Evolutionary conservation across 2,329 filamentous ascomycete genomes (phyloP).

Genomic region (Teratosphaeria epicoccoides): DNA sequence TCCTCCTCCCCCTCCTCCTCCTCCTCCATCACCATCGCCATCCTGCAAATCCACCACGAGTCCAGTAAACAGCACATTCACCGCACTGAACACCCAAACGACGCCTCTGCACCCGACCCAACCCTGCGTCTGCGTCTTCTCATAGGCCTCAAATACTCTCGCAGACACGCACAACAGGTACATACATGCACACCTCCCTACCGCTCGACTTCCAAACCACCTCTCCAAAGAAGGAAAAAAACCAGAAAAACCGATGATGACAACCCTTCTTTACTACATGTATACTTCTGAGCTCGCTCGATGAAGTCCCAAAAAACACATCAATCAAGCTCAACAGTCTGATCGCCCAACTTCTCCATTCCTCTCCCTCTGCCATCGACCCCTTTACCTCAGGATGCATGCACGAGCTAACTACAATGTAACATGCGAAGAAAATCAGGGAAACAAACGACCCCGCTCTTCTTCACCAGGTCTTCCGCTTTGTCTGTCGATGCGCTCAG

Average conservation of each 20-base stretch:
- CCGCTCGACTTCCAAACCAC: not conserved
- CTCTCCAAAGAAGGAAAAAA: too few relatives aligned
- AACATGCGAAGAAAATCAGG: not conserved
- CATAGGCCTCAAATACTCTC: too few relatives aligned
- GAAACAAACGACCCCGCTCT: too few relatives aligned
- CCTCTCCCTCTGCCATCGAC: too few relatives aligned
- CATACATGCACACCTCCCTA: not conserved
- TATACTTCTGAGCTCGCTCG: constrained; percentile 7
- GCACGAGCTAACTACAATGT: not conserved
- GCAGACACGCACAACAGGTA: not conserved
- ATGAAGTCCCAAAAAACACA: constrained; percentile 25
- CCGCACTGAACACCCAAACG: not conserved
- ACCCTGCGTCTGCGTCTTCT: too few relatives aligned
- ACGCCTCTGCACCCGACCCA: not conserved
- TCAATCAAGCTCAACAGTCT: constrained; percentile 47
- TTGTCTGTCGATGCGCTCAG: not conserved
- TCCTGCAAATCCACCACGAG: not conserved
- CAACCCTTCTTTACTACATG: not conserved
- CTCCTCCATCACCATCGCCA: not conserved
- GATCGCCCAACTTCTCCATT: constrained; percentile 21
- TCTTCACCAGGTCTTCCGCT: too few relatives aligned
- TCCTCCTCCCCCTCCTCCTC: not conserved
- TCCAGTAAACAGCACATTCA: not conserved
- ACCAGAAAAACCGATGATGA: too few relatives aligned
- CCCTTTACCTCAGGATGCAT: too few relatives aligned